phyloP scores from a whole-genome alignment of 2,329 filamentous ascomycete species.

The Botrytis fragariae region DNA sequence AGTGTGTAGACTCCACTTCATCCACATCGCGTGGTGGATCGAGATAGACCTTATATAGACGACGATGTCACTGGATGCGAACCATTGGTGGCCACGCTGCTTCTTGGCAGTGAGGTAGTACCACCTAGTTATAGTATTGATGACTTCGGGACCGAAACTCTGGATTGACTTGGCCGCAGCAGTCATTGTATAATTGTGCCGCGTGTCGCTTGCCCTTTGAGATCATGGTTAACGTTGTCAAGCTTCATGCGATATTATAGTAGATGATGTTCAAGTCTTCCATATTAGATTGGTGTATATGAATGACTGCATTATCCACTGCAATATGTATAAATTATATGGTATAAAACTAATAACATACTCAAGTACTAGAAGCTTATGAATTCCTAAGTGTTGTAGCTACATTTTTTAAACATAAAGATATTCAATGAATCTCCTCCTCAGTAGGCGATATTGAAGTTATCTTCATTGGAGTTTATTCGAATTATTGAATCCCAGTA shows the following conservation, averaged over 20 bases:
- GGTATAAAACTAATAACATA: background rate
- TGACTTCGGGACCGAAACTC: background rate
- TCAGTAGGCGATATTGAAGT: background rate
- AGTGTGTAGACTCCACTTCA: background rate
- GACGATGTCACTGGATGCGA: background rate
- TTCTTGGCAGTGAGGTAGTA: background rate
- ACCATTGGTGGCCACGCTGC: background rate
- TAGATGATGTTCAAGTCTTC: background rate
- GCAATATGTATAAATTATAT: background rate
- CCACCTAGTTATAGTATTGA: background rate
- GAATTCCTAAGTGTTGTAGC: background rate
- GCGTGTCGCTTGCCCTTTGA: background rate
- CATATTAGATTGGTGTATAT: no score
- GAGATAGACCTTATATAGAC: background rate
- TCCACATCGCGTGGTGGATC: background rate
- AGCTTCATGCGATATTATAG: background rate
- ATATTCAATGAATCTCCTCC: background rate
- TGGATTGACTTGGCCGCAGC: background rate
- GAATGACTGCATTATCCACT: background rate
- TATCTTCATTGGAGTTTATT: background rate
- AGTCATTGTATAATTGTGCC: background rate
- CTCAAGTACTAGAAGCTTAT: background rate
- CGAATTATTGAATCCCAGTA: background rate
- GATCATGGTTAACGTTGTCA: no score
- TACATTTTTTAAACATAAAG: background rate